These are phyloP conservation scores for Gnomoniopsis smithogilvyi DNA, from an alignment of 2,329 filamentous ascomycete genomes.

Conservation along the genomic window DNA sequence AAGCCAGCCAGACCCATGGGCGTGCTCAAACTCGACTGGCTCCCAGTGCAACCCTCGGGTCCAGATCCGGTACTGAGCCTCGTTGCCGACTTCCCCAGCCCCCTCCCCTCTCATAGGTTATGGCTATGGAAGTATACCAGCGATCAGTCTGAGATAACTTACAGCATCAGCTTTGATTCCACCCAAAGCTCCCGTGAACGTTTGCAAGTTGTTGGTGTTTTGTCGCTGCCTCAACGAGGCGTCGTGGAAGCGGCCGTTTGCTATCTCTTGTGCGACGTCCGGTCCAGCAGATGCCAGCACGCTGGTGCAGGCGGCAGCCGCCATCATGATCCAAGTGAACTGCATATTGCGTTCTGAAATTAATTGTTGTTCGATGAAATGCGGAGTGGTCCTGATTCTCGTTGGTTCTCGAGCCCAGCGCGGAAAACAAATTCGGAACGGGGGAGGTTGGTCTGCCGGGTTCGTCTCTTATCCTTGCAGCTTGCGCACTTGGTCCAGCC, in stretches of 20 bases:
- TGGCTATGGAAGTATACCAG: neutral
- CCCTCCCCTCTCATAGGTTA: neutral
- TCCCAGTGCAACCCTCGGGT: too few relatives aligned
- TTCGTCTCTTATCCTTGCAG: too few relatives aligned
- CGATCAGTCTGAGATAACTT: slow-evolving; percentile 14
- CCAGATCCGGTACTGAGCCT: neutral
- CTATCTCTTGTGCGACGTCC: slow-evolving; percentile 30
- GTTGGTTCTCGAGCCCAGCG: too few relatives aligned
- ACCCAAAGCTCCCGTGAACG: slow-evolving; percentile 38
- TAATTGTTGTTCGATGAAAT: too few relatives aligned
- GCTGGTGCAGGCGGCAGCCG: slow-evolving; percentile 1
- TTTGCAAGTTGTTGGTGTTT: slow-evolving; percentile 38
- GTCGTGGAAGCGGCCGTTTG: slow-evolving; percentile 32
- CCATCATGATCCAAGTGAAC: neutral
- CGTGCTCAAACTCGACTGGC: too few relatives aligned
- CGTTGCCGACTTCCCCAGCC: neutral
- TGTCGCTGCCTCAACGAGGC: slow-evolving; percentile 31
- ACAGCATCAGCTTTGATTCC: slow-evolving; percentile 34
- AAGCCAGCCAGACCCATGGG: too few relatives aligned
- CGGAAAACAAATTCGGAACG: too few relatives aligned
- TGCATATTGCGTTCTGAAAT: neutral
- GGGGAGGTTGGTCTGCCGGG: too few relatives aligned
- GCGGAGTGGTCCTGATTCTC: too few relatives aligned
- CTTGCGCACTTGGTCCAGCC: too few relatives aligned
- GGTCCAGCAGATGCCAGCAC: slow-evolving; percentile 13